Evolutionary conservation across 164 flowering plant genomes (phyloP), one percentile per base, ranked within the genome.

Genomic region (Berberis vulgaris): DNA sequence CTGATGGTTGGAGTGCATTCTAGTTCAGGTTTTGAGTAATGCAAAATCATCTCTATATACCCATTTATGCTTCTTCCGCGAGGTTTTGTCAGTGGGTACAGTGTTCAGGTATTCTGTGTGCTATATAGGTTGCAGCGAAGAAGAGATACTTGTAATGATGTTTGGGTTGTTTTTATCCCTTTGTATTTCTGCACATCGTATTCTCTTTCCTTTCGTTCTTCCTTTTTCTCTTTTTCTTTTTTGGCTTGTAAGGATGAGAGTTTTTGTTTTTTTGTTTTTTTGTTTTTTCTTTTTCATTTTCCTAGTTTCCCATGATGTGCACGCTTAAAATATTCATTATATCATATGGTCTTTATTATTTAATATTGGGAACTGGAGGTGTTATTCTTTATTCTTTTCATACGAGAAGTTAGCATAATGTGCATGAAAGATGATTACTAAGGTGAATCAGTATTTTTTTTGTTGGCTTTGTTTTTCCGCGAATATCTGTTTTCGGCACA

Each of bases 1-100:
- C 96, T 10, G 87, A 81, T 47, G 72, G 71, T 65, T 87, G 92
- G 88, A 77, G 72, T 69, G 76, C 85, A 43, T 86, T 84, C 68
- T 87, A 81, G 81, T 46, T 39, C 45, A 13, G 67, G 40, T 10
- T 44, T 49, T 59, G 42, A 60, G 59, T 50, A n/a, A 60, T 26
- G 4, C 38, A 50, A 43, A 2, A 42, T 55, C 57, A 49, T 67
- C 43, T 39, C 13, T 52, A 10, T 45, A 38, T 39, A 13, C 56
- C 10, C 10, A 47, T 41, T 11, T 39, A 11, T 44, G 49, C 6
- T 54, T 54, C 49, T 49, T 12, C 58, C 5, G 60, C 6, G 40
- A 38, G 54, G 26, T 69, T 46, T 60, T 64, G 45, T 43, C 66
- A 45, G 45, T 41, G 56, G 49, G 42, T 13, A 38, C 47, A 8